These are phyloP conservation scores for Neopestalotiopsis clavispora DNA, from an alignment of 2,329 filamentous ascomycete genomes.

Conservation along the genomic window DNA sequence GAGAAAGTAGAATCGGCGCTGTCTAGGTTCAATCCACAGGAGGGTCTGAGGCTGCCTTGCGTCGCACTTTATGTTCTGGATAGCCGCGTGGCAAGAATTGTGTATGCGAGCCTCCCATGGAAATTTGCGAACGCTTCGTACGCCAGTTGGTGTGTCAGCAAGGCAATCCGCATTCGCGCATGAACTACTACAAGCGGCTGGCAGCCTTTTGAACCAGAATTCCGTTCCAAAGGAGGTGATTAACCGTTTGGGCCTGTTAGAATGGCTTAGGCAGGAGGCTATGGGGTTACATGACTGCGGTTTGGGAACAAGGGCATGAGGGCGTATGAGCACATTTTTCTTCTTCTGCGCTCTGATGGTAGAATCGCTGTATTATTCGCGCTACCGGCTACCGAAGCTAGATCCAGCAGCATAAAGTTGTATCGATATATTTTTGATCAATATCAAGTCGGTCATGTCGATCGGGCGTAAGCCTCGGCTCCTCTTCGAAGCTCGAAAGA, in stretches of 20 bases:
- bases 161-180: background rate
- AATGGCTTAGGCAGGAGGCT: background rate
- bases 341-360: background rate
- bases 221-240: background rate
- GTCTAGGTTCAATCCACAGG: background rate
- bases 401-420: background rate
- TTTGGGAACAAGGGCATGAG: background rate
- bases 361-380: background rate
- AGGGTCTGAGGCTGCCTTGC: background rate
- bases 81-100: background rate
- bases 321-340: constrained; percentile 1
- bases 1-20: background rate
- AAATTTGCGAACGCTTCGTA: background rate
- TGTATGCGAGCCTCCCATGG: background rate
- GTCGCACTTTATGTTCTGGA: background rate
- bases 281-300: background rate
- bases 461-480: background rate
- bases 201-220: background rate
- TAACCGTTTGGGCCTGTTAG: background rate
- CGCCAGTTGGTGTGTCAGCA: background rate
- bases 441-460: background rate
- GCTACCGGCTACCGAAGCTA: background rate
- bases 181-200: background rate
- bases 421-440: background rate
- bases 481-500: background rate